These are phyloP conservation scores for Betula pendula DNA, from an alignment of 306 rosid genomes.

Conservation along the genomic window DNA sequence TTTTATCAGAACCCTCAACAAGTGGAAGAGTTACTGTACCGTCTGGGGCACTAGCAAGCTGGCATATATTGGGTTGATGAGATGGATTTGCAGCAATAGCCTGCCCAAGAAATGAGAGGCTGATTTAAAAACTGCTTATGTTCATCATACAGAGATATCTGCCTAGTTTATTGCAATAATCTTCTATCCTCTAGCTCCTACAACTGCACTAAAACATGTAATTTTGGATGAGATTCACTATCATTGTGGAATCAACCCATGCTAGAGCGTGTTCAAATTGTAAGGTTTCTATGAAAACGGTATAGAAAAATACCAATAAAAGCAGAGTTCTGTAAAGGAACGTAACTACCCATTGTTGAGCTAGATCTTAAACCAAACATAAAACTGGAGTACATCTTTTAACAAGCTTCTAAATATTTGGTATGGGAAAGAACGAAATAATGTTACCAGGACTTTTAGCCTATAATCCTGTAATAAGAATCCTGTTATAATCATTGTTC, in stretches of 20 bases:
- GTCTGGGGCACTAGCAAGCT: conserved; percentile 57
- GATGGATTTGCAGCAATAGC: conserved; percentile 61
- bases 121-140: conserved; percentile 6
- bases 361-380: not conserved
- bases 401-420: not conserved
- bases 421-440: not conserved
- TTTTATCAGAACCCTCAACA: conserved; percentile 49
- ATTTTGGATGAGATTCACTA: conserved; percentile 14
- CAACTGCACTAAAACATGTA: conserved; percentile 25
- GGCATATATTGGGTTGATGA: conserved; percentile 46
- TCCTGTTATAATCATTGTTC: not conserved
- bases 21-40: conserved; percentile 46
- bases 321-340: not conserved
- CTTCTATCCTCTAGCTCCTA: conserved; percentile 18
- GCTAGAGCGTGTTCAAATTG: not conserved
- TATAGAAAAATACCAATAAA: not conserved
- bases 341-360: not conserved
- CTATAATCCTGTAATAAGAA: not conserved
- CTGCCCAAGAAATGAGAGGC: conserved; percentile 41
- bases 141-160: conserved; percentile 23
- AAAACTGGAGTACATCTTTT: not conserved
- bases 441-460: conserved; percentile 7
- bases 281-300: not conserved
- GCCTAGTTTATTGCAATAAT: conserved; percentile 5
- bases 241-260: conserved; percentile 8